These are phyloP conservation scores for Tylopilus plumbeoviolaceoides DNA, from an alignment of 768 basidiomycete species.

Conservation along the genomic window DNA sequence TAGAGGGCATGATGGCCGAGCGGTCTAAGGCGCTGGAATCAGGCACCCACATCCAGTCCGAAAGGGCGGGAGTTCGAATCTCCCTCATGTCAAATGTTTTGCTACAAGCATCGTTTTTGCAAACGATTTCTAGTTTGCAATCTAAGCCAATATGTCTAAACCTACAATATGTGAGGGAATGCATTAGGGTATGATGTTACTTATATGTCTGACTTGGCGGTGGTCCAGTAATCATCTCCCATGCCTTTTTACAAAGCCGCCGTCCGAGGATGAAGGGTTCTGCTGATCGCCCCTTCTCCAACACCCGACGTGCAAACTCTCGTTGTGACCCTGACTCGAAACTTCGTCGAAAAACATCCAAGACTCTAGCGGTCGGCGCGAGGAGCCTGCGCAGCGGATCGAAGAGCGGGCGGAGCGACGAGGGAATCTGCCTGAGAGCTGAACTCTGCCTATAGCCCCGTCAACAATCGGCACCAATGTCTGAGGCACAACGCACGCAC, in stretches of 20 bases:
- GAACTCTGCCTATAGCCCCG: conserved; percentile 40
- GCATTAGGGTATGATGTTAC: conserved; percentile 22
- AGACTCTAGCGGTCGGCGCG: conserved; percentile 48
- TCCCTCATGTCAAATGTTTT: conserved; percentile 29
- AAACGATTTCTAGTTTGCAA: neutral
- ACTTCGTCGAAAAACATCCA: conserved; percentile 51
- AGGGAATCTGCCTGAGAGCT: conserved; percentile 55
- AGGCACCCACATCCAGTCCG: conserved; percentile 34
- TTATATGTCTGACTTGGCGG: conserved; percentile 26
- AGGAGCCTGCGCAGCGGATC: conserved; percentile 53
- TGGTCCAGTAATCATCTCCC: conserved; percentile 35
- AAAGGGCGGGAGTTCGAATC: conserved; percentile 35
- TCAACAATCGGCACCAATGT: neutral
- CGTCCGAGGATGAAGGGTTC: conserved; percentile 50
- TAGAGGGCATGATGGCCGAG: conserved; percentile 46
- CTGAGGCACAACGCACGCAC: conserved; percentile 32
- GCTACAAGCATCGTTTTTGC: neutral
- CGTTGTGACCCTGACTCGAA: conserved; percentile 54
- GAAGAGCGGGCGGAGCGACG: conserved; percentile 49
- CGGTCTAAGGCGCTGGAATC: conserved; percentile 59
- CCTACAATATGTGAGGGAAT: neutral
- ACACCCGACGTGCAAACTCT: conserved; percentile 52
- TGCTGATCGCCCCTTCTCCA: conserved; percentile 60
- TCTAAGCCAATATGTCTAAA: too few species aligned
- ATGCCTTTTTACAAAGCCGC: conserved; percentile 38